These are phyloP conservation scores for Cardamine chenopodiifolia DNA, from an alignment of 345 rosid species.

Conservation along the genomic window DNA sequence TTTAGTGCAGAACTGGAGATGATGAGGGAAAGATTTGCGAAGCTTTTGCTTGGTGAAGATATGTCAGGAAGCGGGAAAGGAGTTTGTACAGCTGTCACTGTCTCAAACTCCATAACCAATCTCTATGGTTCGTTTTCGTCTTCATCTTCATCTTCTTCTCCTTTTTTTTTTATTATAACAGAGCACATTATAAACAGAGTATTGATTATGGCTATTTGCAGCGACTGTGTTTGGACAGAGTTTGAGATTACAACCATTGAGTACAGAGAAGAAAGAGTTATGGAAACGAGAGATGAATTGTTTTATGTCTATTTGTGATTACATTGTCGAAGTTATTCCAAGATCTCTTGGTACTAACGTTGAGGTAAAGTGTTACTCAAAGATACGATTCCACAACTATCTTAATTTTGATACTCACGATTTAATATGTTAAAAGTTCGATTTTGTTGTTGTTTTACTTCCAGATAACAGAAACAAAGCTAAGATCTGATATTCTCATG, in stretches of 20 bases:
- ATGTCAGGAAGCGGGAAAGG: slow-evolving; percentile 97
- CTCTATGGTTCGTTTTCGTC: slow-evolving; percentile 62
- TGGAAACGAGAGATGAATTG: slow-evolving; percentile 97
- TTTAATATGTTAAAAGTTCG: neutral
- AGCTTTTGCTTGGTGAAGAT: slow-evolving; percentile 88
- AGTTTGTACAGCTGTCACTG: slow-evolving; percentile 82
- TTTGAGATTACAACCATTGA: slow-evolving; percentile 80
- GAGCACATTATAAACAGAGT: neutral
- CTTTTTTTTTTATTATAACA: neutral
- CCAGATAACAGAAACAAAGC: slow-evolving; percentile 74
- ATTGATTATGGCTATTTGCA: slow-evolving; percentile 36
- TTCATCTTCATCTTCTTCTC: neutral
- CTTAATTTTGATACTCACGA: neutral
- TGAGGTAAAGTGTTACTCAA: slow-evolving; percentile 50
- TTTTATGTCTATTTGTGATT: slow-evolving; percentile 82
- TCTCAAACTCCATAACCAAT: slow-evolving; percentile 87
- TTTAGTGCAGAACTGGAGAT: slow-evolving; percentile 56
- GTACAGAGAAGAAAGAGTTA: slow-evolving; percentile 72
- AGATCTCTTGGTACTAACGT: slow-evolving; percentile 62
- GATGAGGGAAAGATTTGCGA: slow-evolving; percentile 87
- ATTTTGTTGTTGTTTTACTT: neutral
- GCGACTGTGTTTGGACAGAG: slow-evolving; percentile 92
- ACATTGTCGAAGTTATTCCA: slow-evolving; percentile 69
- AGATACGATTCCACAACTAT: neutral
- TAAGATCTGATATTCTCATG: slow-evolving; percentile 71